Conservation (phyloP, 345 rosid species). For the Mangifera indica region DNA sequence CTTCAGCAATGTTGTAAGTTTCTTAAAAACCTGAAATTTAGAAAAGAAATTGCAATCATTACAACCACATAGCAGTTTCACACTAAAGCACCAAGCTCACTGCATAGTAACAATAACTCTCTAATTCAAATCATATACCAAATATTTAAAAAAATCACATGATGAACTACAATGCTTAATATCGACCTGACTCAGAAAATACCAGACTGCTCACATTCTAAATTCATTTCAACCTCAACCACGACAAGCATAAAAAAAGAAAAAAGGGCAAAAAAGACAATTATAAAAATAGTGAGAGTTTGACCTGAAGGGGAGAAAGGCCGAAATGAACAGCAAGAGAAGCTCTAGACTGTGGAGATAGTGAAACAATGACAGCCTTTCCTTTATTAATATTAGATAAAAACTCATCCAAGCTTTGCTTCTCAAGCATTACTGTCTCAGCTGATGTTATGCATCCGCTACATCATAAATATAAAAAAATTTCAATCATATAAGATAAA, state of each 20-base stretch:
- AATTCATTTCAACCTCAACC: background rate
- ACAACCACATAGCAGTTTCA: background rate
- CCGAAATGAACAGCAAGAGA: conserved; percentile 76
- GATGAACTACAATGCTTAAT: background rate
- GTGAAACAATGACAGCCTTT: conserved; percentile 61
- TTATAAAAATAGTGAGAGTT: background rate
- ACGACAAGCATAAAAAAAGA: background rate
- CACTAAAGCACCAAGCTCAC: background rate
- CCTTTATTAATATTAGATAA: conserved; percentile 60
- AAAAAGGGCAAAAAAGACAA: background rate
- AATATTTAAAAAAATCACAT: background rate
- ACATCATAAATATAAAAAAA: conserved; percentile 4
- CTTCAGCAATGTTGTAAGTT: conserved; percentile 77
- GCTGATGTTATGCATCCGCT: conserved; percentile 98
- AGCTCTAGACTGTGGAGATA: conserved; percentile 89
- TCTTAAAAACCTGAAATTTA: conserved; percentile 60
- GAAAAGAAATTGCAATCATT: background rate
- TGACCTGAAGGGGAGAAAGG: conserved; percentile 65
- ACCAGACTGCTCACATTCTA: background rate
- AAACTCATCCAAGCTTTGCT: conserved; percentile 89
- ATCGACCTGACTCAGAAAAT: background rate
- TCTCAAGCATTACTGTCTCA: conserved; percentile 95
- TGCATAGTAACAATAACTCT: background rate
- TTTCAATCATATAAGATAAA: background rate
- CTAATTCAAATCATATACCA: conserved; percentile 4